A percentile compares a stretch with the other conserved stretches of the same genome.
Conservation (phyloP, 768 basidiomycete species). For the Boletus huronensis region DNA sequence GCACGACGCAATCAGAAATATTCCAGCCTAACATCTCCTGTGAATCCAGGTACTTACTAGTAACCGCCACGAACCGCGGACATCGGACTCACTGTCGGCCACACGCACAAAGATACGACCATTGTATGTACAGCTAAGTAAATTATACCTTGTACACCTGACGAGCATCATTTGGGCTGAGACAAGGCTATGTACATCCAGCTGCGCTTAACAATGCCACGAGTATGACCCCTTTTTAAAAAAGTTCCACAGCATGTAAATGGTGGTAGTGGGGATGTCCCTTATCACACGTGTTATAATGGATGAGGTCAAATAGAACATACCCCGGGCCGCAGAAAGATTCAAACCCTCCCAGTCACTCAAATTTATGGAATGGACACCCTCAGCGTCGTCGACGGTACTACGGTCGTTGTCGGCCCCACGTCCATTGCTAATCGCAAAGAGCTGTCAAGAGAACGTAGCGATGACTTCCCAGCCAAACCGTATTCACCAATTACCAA, state of each 20-base stretch:
- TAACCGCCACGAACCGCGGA: background rate
- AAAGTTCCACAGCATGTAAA: no score
- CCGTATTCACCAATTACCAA: slow-evolving; percentile 10
- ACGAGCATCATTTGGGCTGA: background rate
- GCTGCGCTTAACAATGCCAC: no score
- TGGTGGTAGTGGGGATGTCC: no score
- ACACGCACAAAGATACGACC: background rate
- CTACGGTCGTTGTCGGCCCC: slow-evolving; percentile 44
- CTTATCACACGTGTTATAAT: background rate
- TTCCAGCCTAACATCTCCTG: no score
- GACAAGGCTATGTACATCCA: background rate
- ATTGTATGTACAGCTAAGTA: background rate
- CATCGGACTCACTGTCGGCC: background rate
- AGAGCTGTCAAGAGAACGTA: slow-evolving; percentile 20
- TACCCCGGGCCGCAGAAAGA: background rate
- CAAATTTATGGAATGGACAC: slow-evolving; percentile 21
- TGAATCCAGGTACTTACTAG: no score
- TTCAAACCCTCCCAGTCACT: background rate
- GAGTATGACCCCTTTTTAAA: no score
- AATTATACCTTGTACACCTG: no score
- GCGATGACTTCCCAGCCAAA: slow-evolving; percentile 21
- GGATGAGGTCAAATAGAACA: background rate
- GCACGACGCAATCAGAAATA: no score
- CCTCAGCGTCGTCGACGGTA: slow-evolving; percentile 41
- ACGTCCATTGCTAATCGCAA: slow-evolving; percentile 24